Evolutionary conservation across 345 rosid genomes (phyloP).

Genomic region (Pistacia vera): DNA sequence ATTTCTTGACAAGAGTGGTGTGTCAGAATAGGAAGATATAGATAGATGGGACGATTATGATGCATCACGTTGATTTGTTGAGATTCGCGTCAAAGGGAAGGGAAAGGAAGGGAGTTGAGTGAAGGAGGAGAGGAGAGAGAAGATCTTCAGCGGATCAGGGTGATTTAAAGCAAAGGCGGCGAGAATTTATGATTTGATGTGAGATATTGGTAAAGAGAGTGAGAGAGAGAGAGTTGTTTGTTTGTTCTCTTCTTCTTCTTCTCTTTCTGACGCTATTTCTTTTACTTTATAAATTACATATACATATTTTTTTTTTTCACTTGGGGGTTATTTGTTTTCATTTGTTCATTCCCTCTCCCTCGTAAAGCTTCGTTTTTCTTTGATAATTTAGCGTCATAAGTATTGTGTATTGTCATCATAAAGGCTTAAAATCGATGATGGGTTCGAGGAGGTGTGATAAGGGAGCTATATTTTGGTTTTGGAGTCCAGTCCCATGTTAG

Average conservation of each 20-base stretch:
- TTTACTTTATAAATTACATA: not conserved
- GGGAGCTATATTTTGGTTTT: slow-evolving; percentile 9
- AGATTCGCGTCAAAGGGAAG: slow-evolving; percentile 46
- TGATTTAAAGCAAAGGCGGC: slow-evolving; percentile 86
- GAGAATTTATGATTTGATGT: slow-evolving; percentile 45
- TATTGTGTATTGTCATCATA: slow-evolving; percentile 13
- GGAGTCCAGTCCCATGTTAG: no score
- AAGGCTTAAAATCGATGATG: slow-evolving; percentile 29
- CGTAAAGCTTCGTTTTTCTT: not conserved
- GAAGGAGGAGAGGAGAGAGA: slow-evolving; percentile 24
- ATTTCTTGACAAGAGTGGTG: slow-evolving; percentile 28
- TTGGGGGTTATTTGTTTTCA: not conserved
- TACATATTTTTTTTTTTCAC: no score
- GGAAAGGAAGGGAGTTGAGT: not conserved
- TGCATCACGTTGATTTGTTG: slow-evolving; percentile 30
- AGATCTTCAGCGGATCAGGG: slow-evolving; percentile 44
- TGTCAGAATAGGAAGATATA: slow-evolving; percentile 31
- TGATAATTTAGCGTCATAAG: slow-evolving; percentile 25
- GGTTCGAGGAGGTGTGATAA: slow-evolving; percentile 37
- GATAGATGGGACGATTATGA: not conserved
- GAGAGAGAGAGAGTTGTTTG: not conserved
- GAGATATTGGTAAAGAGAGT: not conserved
- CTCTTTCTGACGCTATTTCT: not conserved
- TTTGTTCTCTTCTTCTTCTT: not conserved
- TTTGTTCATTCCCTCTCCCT: not conserved